These are phyloP conservation scores for Ajuga chamaepitys DNA, from an alignment of 257 asterid genomes.

Conservation along the genomic window DNA sequence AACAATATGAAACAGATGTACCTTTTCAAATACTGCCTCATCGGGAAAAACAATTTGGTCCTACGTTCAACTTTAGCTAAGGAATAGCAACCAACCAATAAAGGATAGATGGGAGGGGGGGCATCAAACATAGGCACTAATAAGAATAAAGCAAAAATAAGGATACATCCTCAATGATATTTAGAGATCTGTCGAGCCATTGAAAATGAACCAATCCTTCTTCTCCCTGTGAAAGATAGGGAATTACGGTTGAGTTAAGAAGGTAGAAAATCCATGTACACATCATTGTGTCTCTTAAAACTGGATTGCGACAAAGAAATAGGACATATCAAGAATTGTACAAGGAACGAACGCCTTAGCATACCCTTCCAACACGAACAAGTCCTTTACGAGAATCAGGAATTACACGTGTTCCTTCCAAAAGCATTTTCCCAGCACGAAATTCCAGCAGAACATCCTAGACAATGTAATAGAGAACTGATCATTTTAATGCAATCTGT, in stretches of 20 bases:
- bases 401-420: slow-evolving; percentile 72
- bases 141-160: slow-evolving; percentile 6
- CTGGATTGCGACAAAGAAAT: background rate
- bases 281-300: background rate
- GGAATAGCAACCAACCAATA: slow-evolving; percentile 27
- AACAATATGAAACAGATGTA: slow-evolving; percentile 19
- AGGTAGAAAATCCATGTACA: background rate
- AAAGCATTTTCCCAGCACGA: slow-evolving; percentile 93
- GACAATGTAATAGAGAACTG: slow-evolving; percentile 7
- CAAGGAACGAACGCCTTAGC: slow-evolving; percentile 4
- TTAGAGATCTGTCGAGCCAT: slow-evolving; percentile 76
- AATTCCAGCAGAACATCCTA: slow-evolving; percentile 77
- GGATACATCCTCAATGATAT: slow-evolving; percentile 88
- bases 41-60: slow-evolving; percentile 93
- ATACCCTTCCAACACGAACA: slow-evolving; percentile 86
- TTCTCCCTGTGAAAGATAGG: slow-evolving; percentile 52
- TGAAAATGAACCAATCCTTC: slow-evolving; percentile 88
- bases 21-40: slow-evolving; percentile 89
- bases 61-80: slow-evolving; percentile 44
- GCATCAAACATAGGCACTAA: slow-evolving; percentile 1
- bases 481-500: background rate
- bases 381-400: slow-evolving; percentile 94
- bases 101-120: background rate
- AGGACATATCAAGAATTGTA: background rate
- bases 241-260: background rate